These are phyloP conservation scores for Hygrophoropsis aurantiaca DNA, from an alignment of 768 basidiomycete species.

Conservation along the genomic window DNA sequence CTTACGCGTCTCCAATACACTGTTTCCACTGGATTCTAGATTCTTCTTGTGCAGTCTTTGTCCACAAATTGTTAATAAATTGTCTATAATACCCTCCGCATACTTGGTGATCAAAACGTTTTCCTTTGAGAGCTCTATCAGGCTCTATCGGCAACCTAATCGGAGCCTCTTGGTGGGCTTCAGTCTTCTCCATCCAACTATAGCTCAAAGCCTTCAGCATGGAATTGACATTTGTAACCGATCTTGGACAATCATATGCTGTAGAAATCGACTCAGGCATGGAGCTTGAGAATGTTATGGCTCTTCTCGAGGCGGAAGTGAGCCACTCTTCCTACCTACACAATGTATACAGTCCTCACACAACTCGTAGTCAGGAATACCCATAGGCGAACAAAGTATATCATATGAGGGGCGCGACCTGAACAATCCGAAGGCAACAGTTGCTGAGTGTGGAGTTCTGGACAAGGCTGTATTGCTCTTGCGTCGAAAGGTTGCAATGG, in stretches of 20 bases:
- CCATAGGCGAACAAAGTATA: constrained; percentile 70
- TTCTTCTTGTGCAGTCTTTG: no score
- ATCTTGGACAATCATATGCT: constrained; percentile 58
- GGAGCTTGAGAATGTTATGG: constrained; percentile 92
- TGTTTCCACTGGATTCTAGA: no score
- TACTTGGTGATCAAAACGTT: no score
- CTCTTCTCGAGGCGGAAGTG: constrained; percentile 94
- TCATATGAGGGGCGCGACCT: constrained; percentile 68
- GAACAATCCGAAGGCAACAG: constrained; percentile 62
- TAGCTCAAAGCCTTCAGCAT: constrained; percentile 41
- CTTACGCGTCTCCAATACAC: no score
- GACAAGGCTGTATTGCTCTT: constrained; percentile 67
- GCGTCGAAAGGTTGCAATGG: constrained; percentile 53
- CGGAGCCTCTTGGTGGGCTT: no score
- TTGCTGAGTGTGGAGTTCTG: constrained; percentile 60
- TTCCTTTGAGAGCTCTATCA: no score
- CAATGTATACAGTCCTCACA: constrained; percentile 1
- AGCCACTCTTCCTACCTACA: constrained; percentile 23
- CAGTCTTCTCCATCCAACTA: no score
- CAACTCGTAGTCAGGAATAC: constrained; percentile 67
- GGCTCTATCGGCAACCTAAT: no score
- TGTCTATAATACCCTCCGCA: no score
- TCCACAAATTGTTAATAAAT: no score
- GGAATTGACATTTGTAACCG: constrained; percentile 73
- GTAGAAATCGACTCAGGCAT: constrained; percentile 89